phyloP scores from a whole-genome alignment of 257 asterid species.

The Anisodus tanguticus region DNA sequence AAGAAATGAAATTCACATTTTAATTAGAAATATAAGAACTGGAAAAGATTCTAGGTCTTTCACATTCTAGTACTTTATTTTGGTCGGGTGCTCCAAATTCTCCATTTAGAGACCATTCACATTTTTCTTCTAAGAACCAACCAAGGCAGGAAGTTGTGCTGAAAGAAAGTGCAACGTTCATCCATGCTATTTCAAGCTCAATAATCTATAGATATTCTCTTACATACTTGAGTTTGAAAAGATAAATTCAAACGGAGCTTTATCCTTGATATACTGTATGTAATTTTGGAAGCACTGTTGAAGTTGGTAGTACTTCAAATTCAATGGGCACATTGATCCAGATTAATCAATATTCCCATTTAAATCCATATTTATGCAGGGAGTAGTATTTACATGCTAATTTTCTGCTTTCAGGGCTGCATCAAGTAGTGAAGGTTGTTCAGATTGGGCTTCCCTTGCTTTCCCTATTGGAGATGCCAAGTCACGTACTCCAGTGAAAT shows the following conservation, averaged over 20 bases:
- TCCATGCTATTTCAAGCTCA: background rate
- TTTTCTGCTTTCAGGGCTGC: conserved; percentile 52
- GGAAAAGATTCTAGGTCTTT: background rate
- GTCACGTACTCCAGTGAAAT: conserved; percentile 44
- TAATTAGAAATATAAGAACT: background rate
- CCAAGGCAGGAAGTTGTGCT: background rate
- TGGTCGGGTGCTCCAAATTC: background rate
- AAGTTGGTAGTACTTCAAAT: conserved; percentile 19
- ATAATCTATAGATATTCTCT: background rate
- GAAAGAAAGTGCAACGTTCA: background rate
- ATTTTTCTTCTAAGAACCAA: background rate
- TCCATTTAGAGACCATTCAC: background rate
- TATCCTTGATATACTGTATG: background rate
- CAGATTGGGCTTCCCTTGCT: conserved; percentile 53
- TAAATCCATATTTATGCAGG: background rate
- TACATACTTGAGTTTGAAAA: conserved; percentile 1
- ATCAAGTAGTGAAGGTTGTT: conserved; percentile 43
- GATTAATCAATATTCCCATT: background rate
- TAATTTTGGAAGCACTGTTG: conserved; percentile 14
- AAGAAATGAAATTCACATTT: background rate
- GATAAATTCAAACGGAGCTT: conserved; percentile 3
- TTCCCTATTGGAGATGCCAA: conserved; percentile 49
- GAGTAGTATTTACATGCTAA: background rate
- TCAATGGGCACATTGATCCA: background rate
- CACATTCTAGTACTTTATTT: background rate